Conservation (phyloP, 2,329 filamentous ascomycete genomes). For the Graphilbum sp. region DNA sequence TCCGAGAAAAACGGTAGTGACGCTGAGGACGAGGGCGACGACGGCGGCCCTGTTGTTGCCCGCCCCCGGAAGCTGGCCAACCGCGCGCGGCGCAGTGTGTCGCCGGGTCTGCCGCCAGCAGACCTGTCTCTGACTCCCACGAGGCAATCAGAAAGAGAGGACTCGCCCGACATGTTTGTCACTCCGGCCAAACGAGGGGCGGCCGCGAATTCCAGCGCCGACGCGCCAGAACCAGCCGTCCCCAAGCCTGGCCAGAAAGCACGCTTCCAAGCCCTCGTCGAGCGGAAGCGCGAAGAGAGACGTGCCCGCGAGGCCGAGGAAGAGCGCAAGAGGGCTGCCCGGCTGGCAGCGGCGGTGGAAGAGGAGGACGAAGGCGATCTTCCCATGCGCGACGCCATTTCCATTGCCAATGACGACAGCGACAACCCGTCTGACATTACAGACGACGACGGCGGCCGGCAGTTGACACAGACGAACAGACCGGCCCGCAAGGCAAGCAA, state of each 20-base stretch:
- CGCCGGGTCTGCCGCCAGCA: not conserved
- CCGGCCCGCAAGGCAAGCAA: conserved; percentile 77
- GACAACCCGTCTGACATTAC: conserved; percentile 36
- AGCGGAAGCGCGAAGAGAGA: conserved; percentile 56
- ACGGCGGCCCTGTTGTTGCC: conserved; percentile 22
- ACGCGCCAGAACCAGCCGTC: conserved; percentile 24
- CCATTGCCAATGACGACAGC: no score
- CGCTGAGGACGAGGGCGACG: conserved; percentile 14
- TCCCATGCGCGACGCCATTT: no score
- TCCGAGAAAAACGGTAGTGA: conserved; percentile 7
- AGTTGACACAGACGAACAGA: conserved; percentile 43
- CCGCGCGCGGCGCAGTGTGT: conserved; percentile 8
- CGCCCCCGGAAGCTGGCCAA: conserved; percentile 16
- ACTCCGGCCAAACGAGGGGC: conserved; percentile 25
- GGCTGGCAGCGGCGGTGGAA: conserved; percentile 7
- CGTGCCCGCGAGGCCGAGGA: conserved; percentile 47
- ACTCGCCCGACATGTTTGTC: conserved; percentile 40
- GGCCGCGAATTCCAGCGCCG: conserved; percentile 8
- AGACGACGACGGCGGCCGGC: conserved; percentile 46
- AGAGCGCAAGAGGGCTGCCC: conserved; percentile 29
- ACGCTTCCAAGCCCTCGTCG: conserved; percentile 56
- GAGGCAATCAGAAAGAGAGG: conserved; percentile 11
- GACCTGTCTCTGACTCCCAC: conserved; percentile 4
- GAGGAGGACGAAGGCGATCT: conserved; percentile 22
- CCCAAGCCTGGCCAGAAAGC: conserved; percentile 27